Evolutionary conservation across 2,329 filamentous ascomycete species (phyloP), one percentile per base, ranked within the genome.

Genomic region (Alternaria dauci): DNA sequence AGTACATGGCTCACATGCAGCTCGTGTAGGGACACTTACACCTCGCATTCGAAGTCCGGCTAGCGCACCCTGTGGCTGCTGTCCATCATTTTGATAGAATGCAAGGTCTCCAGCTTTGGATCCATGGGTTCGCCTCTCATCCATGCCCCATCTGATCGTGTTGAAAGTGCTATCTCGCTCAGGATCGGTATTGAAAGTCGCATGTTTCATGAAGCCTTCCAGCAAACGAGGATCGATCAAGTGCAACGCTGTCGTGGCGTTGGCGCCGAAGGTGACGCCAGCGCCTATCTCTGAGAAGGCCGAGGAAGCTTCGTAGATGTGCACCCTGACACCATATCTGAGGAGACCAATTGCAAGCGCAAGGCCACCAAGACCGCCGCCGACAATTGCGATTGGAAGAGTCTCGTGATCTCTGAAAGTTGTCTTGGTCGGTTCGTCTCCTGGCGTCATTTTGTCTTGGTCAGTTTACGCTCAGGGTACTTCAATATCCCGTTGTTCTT

Each of bases 281-380:
- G 72, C 73, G 20, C 74, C 72, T 28, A 75, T 71, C 43, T 72
- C 67, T 4, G 67, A 65, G 47, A 75, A 74, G 2, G 23, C 52
- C 1, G 60, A 18, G 12, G 71, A 71, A 12, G 69, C 58, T 50
- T 76, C 73, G 62, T 73, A 76, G 50, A 76, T 70, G 25, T 68
- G 68, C 41, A 70, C 47, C 14, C 65, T 61, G 44, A 75, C 57
- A 11, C 60, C 61, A 28, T 72, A 63, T 50, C 68, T 68, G n/a
- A 67, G 46, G 14, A 76, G 71, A 14, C 68, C 68, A 18, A 76
- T 68, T 14, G 73, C 71, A 11, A 76, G 66, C 1, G 66, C 66
- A 28, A 74, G 63, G n/a, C 74, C 73, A 12, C 67, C 71, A 20
- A 76, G 64, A 25, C 73, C 73, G 6, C 71, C 74, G 18, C 74